Evolutionary conservation across 108 stramenopile species (phyloP), one percentile per base, ranked within the genome.

Genomic region (Phaeodactylum tricornutum): DNA sequence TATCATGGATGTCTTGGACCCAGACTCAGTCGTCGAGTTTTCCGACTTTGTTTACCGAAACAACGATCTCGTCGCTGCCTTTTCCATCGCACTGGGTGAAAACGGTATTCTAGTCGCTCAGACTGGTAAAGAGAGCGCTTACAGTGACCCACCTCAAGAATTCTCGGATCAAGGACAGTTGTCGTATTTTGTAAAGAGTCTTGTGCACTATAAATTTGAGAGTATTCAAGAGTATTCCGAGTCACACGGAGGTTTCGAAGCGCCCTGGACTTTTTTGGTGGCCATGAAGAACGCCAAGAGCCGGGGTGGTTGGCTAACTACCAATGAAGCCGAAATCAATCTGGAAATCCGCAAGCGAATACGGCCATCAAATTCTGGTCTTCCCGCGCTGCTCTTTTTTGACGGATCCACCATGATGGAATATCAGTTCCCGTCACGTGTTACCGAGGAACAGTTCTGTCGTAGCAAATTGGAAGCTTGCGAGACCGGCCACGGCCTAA

Each of bases 171-270:
- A n/a, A 7, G 74, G 74, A 50, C 58, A 68, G 24, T 30, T 67
- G 29, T 64, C 75, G 16, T 11, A 24, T 11, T 67, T 87, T 42
- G 63, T 75, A 15, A 31, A 69, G 33, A 66, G 36, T 9, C 43
- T 84, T 32, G 40, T 53, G 19, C 48, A 73, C 9, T 25, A 64
- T 11, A 81, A 81, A 24, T 81, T 84, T 47, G 37, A 64, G 38
- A 69, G 64, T 29, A 60, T 83, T 38, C 73, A 78, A 16, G 62
- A 65, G 26, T 87, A 87, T 39, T 69, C 35, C 21, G 50, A 81
- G 60, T 55, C 57, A 23, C 81, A 81, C 39, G 69, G 67, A 35
- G 53, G 66, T 20, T 84, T 84, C 34, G 35, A 43, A 19, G 39
- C 20, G 37, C 75, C 79, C 12, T 84, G 87, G 87, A 0, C 53